phyloP scores from a whole-genome alignment of 495 filamentous ascomycete genomes.

The Lepidopterella palustris region DNA sequence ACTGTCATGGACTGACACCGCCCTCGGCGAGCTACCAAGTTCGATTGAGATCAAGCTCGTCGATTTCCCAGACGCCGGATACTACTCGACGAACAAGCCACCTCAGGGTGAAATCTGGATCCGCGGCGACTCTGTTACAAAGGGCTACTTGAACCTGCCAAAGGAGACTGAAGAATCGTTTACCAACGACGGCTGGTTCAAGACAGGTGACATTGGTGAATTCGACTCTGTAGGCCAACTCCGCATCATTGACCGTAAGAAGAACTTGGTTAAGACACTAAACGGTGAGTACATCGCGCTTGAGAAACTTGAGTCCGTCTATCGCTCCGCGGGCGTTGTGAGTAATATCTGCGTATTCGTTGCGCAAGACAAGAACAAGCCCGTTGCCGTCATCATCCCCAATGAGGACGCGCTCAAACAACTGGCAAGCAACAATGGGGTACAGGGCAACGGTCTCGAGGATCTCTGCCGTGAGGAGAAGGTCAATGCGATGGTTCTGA shows the following conservation, averaged over 20 bases:
- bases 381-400: constrained; percentile 90
- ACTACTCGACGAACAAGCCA: constrained; percentile 76
- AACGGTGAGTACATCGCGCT: constrained; percentile 98
- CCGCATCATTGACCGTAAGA: constrained; percentile 92
- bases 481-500: constrained; percentile 70
- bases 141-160: constrained; percentile 73
- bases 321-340: constrained; percentile 77
- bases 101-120: constrained; percentile 97
- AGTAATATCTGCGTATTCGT: constrained; percentile 95
- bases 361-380: constrained; percentile 70
- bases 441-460: constrained; percentile 65
- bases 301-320: constrained; percentile 95
- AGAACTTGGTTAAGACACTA: constrained; percentile 93
- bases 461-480: constrained; percentile 78
- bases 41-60: constrained; percentile 89
- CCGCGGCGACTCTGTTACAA: constrained; percentile 66
- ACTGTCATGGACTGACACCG: constrained; percentile 75
- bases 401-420: constrained; percentile 79
- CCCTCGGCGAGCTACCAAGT: constrained; percentile 75
- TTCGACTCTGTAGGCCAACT: constrained; percentile 77
- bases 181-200: constrained; percentile 84
- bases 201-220: constrained; percentile 91
- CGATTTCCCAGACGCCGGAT: constrained; percentile 93
- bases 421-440: constrained; percentile 66
- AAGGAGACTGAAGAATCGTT: constrained; percentile 73